These are phyloP conservation scores for Yarrowia keelungensis DNA, from an alignment of 805 yeast genomes.

Conservation along the genomic window DNA sequence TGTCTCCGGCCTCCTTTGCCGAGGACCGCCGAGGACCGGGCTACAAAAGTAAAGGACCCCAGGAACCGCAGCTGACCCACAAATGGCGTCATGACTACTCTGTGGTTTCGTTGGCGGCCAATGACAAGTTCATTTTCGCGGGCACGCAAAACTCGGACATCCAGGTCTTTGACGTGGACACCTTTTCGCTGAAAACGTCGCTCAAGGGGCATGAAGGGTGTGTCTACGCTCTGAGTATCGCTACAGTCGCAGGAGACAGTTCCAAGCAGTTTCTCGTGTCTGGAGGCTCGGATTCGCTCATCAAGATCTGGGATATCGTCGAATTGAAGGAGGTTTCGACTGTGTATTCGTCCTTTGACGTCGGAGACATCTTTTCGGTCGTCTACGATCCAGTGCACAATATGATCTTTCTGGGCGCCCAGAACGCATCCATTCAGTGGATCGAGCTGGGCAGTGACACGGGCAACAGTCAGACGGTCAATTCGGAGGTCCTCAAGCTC, in stretches of 20 bases:
- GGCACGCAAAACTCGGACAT: conserved; percentile 91
- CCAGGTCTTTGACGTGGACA: conserved; percentile 68
- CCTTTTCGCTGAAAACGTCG: conserved; percentile 62
- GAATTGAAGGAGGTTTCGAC: conserved; percentile 60
- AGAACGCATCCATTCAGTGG: conserved; percentile 87
- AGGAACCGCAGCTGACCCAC: conserved; percentile 57
- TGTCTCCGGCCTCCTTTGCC: conserved; percentile 17
- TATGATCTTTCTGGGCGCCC: conserved; percentile 84
- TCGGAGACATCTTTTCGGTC: conserved; percentile 91
- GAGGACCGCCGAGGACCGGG: conserved; percentile 34
- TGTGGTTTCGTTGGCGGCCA: conserved; percentile 62
- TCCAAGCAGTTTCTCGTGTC: conserved; percentile 69
- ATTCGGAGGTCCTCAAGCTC: conserved; percentile 47
- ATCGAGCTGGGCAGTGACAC: conserved; percentile 54
- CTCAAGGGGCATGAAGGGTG: conserved; percentile 73
- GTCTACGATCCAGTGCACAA: conserved; percentile 67
- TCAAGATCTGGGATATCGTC: conserved; percentile 80
- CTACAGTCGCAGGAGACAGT: conserved; percentile 45
- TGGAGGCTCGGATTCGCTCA: conserved; percentile 89
- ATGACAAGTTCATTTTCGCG: conserved; percentile 61
- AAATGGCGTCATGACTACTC: conserved; percentile 78
- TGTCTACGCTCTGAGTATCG: conserved; percentile 66
- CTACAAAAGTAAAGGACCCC: conserved; percentile 3
- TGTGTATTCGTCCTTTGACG: conserved; percentile 81
- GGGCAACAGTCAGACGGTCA: conserved; percentile 44